A percentile compares a stretch with the other conserved stretches of the same genome.
These are phyloP conservation scores for Globisporangium cederbergense DNA, from an alignment of 352 stramenopile genomes.

Conservation along the genomic window DNA sequence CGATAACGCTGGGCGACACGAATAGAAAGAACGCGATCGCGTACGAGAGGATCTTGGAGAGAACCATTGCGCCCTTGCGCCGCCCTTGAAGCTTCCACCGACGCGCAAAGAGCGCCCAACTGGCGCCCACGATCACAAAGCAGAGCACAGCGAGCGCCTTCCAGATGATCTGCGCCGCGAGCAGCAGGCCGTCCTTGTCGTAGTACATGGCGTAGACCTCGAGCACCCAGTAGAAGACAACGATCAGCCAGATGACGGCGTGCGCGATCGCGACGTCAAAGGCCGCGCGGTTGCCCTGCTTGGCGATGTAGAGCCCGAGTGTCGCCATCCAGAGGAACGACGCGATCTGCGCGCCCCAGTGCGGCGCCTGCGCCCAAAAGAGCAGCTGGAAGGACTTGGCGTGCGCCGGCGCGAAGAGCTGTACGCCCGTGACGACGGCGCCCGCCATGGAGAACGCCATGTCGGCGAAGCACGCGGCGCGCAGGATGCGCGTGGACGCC, in stretches of 20 bases:
- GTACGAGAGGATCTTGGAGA: conserved; percentile 79
- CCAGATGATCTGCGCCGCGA: conserved; percentile 71
- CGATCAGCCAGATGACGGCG: conserved; percentile 72
- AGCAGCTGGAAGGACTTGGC: conserved; percentile 48
- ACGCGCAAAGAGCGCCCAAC: conserved; percentile 55
- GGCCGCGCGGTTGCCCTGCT: conserved; percentile 37
- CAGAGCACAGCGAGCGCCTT: conserved; percentile 55
- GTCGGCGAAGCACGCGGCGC: conserved; percentile 69
- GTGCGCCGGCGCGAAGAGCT: conserved; percentile 34
- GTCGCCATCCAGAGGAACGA: conserved; percentile 79
- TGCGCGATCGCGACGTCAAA: conserved; percentile 79
- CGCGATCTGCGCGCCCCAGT: conserved; percentile 74
- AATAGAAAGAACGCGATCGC: conserved; percentile 73
- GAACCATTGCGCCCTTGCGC: conserved; percentile 53
- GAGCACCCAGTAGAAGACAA: conserved; percentile 74
- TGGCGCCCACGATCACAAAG: conserved; percentile 55
- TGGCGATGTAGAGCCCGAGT: conserved; percentile 75
- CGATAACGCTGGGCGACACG: conserved; percentile 66
- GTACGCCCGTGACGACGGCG: conserved; percentile 46
- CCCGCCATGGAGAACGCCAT: conserved; percentile 68
- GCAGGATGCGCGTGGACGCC: conserved; percentile 59
- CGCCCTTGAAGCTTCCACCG: conserved; percentile 42
- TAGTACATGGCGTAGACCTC: conserved; percentile 73
- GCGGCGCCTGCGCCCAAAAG: conserved; percentile 68
- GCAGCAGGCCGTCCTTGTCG: conserved; percentile 29